phyloP scores from a whole-genome alignment of 2,329 filamentous ascomycete species.

The Fusarium sp. region DNA sequence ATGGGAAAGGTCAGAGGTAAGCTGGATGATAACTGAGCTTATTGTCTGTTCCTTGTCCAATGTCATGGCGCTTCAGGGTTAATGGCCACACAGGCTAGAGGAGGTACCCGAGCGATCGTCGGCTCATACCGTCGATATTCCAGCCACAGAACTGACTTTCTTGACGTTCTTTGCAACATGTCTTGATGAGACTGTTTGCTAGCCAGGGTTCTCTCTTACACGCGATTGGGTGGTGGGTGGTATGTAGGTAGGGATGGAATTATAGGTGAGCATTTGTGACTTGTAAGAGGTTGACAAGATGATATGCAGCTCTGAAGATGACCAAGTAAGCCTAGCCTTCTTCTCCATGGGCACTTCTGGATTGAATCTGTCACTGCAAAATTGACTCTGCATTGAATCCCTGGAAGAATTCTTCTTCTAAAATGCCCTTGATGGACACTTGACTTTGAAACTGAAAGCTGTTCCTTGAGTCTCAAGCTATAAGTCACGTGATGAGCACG shows the following conservation, averaged over 20 bases:
- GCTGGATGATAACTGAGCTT: neutral
- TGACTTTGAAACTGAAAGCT: neutral
- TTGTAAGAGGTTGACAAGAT: neutral
- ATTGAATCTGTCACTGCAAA: too few relatives aligned
- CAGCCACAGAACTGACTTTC: slow-evolving; percentile 4
- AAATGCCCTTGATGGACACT: neutral
- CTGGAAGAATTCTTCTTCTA: neutral
- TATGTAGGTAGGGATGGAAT: neutral
- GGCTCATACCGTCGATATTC: neutral
- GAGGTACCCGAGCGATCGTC: neutral
- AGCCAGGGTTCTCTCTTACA: neutral
- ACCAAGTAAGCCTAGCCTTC: neutral
- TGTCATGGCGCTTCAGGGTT: neutral
- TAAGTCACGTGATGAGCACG: slow-evolving; percentile 35
- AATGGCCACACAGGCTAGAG: neutral
- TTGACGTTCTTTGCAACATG: neutral
- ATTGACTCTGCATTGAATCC: neutral
- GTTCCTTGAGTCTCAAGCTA: neutral
- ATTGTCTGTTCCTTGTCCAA: neutral
- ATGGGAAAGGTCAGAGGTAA: neutral
- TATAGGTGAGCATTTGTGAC: neutral
- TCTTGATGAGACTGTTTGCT: neutral
- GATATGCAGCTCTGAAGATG: neutral
- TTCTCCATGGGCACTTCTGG: neutral
- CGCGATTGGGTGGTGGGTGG: neutral